Evolutionary conservation across 768 basidiomycete genomes (phyloP), one percentile per base, ranked within the genome.

Genomic region (Russula brevipes): DNA sequence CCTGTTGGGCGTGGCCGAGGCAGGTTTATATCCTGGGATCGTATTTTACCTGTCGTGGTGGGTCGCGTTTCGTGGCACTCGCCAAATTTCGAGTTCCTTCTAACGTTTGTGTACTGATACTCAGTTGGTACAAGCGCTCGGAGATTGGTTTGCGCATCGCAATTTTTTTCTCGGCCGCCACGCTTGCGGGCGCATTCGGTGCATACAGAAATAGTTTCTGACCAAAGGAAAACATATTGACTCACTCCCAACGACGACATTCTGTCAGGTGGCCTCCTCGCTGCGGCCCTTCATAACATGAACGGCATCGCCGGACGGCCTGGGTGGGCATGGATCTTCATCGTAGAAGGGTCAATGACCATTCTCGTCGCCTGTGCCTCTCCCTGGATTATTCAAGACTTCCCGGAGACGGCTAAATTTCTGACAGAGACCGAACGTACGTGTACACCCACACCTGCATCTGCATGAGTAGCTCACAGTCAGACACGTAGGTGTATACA

Each of bases 261-360:
- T 39, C 7, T 24, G 11, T 39, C 19, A 54, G 52, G 52, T 36
- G 52, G 52, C 19, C 17, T 54, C 19, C 38, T 54, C 36, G 36
- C 52, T 6, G 52, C 11, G 19, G 52, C 52, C 14, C 38, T 54
- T 19, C 52, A 54, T 39, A 54, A 52, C 11, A 52, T 52, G 51
- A n/a, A 52, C 11, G 51, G 51, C 11, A 35, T 52, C 35, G 51
- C n/a, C n/a, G 51, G 51, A 19, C 35, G 35, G 35, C 51, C 51
- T 10, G 35, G 51, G n/a, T 52, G 51, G 51, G 51, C 51, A 38
- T 52, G 51, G 51, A 52, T 52, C 35, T 52, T 52, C 51, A 52
- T 52, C 12, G 4, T 52, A 36, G 51, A 52, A 36, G 51, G 51
- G 6, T n/a, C 36, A 36, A 10, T 38, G 3, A 52, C 51, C 9